Evolutionary conservation across 1,139 yeast species (phyloP).

Genomic region (Yamadazyma sp.): DNA sequence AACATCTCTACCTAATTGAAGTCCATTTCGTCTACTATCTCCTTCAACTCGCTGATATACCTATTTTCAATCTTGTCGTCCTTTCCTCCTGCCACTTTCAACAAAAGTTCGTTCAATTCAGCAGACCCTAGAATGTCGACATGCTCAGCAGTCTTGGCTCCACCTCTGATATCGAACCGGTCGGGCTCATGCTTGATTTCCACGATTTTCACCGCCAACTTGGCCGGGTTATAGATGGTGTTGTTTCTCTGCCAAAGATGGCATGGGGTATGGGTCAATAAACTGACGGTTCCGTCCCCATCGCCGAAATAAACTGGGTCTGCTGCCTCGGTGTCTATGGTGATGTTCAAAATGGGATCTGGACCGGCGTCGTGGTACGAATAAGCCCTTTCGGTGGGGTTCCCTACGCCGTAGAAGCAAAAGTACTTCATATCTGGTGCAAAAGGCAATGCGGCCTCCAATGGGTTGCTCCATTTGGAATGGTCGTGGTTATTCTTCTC

Average conservation of each 20-base stretch:
- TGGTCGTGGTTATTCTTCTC: slow-evolving; percentile 63
- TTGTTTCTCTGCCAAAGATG: slow-evolving; percentile 82
- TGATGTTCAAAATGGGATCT: slow-evolving; percentile 54
- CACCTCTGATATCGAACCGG: slow-evolving; percentile 91
- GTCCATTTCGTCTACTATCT: slow-evolving; percentile 50
- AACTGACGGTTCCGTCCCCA: slow-evolving; percentile 94
- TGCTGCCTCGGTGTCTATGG: slow-evolving; percentile 59
- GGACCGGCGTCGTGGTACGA: slow-evolving; percentile 59
- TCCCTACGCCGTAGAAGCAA: slow-evolving; percentile 94
- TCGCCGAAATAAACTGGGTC: slow-evolving; percentile 78
- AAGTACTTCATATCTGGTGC: slow-evolving; percentile 91
- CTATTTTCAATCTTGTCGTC: slow-evolving; percentile 66
- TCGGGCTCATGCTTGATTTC: slow-evolving; percentile 95
- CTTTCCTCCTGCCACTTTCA: slow-evolving; percentile 78
- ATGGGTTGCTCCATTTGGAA: slow-evolving; percentile 87
- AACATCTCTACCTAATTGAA: slow-evolving; percentile 5
- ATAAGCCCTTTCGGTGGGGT: slow-evolving; percentile 92
- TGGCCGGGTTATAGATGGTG: slow-evolving; percentile 81
- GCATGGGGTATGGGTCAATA: slow-evolving; percentile 73
- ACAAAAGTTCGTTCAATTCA: slow-evolving; percentile 79
- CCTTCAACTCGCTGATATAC: slow-evolving; percentile 57
- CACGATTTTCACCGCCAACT: slow-evolving; percentile 68
- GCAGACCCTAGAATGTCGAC: slow-evolving; percentile 95
- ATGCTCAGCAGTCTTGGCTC: slow-evolving; percentile 96
- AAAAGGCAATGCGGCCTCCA: slow-evolving; percentile 85